Percentiles rank a stretch among this genome's conserved stretches.
These are phyloP conservation scores for Suillus clintonianus DNA, from an alignment of 768 basidiomycete genomes.

Conservation along the genomic window DNA sequence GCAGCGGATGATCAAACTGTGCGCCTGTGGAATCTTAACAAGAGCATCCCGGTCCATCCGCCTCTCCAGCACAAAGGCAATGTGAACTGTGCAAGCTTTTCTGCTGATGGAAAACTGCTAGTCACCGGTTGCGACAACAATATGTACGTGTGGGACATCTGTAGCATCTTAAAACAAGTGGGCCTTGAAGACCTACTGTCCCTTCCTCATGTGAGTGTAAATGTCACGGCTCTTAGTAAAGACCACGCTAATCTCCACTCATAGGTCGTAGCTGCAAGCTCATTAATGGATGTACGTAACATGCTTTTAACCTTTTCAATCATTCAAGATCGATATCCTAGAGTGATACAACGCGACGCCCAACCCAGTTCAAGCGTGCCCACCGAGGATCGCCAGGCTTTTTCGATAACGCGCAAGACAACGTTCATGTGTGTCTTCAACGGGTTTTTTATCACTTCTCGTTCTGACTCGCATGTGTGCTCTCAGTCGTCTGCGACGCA, in stretches of 20 bases:
- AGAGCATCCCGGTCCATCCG: neutral
- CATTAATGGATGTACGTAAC: neutral
- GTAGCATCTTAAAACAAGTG: neutral
- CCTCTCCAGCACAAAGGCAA: neutral
- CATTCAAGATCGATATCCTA: neutral
- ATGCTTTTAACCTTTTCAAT: neutral
- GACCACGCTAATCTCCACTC: neutral
- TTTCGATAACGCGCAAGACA: neutral
- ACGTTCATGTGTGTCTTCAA: neutral
- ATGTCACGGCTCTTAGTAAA: neutral
- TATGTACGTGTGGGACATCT: neutral
- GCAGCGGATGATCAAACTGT: neutral
- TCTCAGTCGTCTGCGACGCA: neutral
- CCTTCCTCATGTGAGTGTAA: neutral
- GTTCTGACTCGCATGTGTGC: neutral
- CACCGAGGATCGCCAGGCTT: neutral
- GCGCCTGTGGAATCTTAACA: neutral
- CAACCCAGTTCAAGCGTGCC: neutral
- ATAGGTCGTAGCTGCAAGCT: neutral
- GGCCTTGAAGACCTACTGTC: neutral
- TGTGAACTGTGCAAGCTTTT: neutral
- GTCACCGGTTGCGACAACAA: neutral
- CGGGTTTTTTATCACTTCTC: neutral
- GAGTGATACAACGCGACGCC: neutral
- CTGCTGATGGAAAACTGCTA: neutral